Evolutionary conservation across 768 basidiomycete genomes (phyloP).

Genomic region (Amanita rimosa): DNA sequence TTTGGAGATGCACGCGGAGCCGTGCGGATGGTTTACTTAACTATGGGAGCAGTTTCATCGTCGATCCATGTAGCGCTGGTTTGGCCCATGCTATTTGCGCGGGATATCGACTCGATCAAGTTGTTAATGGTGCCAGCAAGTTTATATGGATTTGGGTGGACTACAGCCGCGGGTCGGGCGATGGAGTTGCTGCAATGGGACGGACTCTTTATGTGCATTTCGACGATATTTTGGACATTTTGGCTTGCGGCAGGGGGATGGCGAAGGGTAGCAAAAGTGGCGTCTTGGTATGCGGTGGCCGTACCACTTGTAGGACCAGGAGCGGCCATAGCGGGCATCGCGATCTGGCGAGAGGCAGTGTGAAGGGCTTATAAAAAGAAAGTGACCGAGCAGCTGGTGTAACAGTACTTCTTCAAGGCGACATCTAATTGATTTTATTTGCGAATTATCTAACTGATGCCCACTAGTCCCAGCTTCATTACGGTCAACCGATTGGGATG

Average conservation of each 20-base stretch:
- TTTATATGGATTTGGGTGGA: neutral
- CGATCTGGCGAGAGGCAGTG: slow-evolving; percentile 36
- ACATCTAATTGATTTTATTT: no score
- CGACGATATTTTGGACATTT: slow-evolving; percentile 31
- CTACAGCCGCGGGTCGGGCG: slow-evolving; percentile 16
- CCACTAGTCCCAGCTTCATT: no score
- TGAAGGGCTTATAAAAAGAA: no score
- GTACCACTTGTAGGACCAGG: slow-evolving; percentile 36
- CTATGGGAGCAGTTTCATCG: slow-evolving; percentile 28
- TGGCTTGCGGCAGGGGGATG: slow-evolving; percentile 30
- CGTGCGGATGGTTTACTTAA: slow-evolving; percentile 20
- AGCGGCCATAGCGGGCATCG: slow-evolving; percentile 34
- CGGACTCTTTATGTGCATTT: slow-evolving; percentile 23
- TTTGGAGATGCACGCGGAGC: slow-evolving; percentile 1
- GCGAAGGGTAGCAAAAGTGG: neutral
- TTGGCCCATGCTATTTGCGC: slow-evolving; percentile 18
- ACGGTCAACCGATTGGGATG: no score
- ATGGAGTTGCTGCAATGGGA: slow-evolving; percentile 45
- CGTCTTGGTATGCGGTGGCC: slow-evolving; percentile 29
- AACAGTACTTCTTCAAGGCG: no score
- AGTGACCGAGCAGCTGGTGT: no score
- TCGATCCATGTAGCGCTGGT: slow-evolving; percentile 29
- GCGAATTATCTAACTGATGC: no score
- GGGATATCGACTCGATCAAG: slow-evolving; percentile 19
- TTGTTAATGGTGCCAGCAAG: slow-evolving; percentile 25